A percentile compares a stretch with the other conserved stretches of the same genome.
Evolutionary conservation across 768 basidiomycete species (phyloP).

Genomic region (Boletus rubescentipes): DNA sequence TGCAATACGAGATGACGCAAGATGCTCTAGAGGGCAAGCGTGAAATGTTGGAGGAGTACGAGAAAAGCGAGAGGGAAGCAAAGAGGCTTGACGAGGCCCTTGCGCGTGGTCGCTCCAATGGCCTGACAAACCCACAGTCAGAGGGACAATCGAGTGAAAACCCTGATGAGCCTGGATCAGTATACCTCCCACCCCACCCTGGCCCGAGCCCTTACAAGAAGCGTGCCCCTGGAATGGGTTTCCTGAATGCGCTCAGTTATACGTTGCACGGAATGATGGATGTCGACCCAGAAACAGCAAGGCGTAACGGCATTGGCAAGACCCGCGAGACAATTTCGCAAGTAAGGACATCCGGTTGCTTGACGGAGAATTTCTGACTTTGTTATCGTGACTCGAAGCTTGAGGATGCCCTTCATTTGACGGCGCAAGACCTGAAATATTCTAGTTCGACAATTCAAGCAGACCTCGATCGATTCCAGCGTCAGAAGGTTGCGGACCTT

Average conservation of each 20-base stretch:
- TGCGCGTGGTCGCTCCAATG: constrained; percentile 49
- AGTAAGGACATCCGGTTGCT: constrained; percentile 43
- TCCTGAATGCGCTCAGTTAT: constrained; percentile 89
- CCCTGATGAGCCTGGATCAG: constrained; percentile 43
- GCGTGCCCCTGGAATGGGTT: constrained; percentile 75
- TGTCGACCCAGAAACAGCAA: constrained; percentile 93
- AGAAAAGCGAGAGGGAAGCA: constrained; percentile 91
- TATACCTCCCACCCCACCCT: constrained; percentile 74
- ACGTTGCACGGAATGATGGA: constrained; percentile 99
- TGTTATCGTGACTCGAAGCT: constrained; percentile 51
- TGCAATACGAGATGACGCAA: constrained; percentile 97
- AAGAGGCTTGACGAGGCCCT: constrained; percentile 87
- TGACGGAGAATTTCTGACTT: constrained; percentile 17
- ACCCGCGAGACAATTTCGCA: constrained; percentile 94
- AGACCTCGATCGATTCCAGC: constrained; percentile 96
- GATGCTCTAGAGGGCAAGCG: constrained; percentile 83
- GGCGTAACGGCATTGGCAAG: constrained; percentile 91
- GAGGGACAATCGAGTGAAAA: constrained; percentile 36
- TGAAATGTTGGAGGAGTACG: constrained; percentile 83
- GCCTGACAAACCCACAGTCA: constrained; percentile 20
- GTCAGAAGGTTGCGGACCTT: constrained; percentile 97
- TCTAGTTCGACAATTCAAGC: constrained; percentile 96
- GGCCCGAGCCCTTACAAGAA: constrained; percentile 66
- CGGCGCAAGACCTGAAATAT: constrained; percentile 94
- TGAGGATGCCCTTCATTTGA: constrained; percentile 90